Percentiles rank a stretch among this genome's conserved stretches.
Evolutionary conservation across 305 asterid genomes (phyloP).

Genomic region (Solanum hybrid): DNA sequence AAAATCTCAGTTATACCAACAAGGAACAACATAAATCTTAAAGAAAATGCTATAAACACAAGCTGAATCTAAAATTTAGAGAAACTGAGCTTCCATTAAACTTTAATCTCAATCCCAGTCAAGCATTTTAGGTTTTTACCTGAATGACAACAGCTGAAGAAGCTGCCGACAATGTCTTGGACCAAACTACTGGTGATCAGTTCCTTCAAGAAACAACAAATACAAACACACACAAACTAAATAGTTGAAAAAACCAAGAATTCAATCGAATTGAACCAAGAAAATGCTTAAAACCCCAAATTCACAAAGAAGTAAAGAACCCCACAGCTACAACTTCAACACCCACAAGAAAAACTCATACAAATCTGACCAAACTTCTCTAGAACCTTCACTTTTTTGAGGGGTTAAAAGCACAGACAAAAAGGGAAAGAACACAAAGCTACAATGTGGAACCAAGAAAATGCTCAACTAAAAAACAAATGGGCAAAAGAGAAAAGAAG

Average conservation of each 20-base stretch:
- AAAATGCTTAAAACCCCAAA: neutral
- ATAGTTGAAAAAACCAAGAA: neutral
- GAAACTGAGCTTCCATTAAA: neutral
- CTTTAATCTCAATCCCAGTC: neutral
- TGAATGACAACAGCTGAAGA: neutral
- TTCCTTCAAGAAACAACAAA: neutral
- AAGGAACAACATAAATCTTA: neutral
- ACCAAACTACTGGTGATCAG: neutral
- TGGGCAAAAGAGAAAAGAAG: neutral
- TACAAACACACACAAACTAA: neutral
- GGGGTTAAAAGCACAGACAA: neutral
- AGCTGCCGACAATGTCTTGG: neutral
- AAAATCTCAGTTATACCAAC: neutral
- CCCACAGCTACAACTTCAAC: neutral
- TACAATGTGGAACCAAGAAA: neutral
- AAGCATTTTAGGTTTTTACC: neutral
- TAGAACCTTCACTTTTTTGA: neutral
- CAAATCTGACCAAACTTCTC: neutral
- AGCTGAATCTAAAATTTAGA: neutral
- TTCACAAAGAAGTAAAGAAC: neutral
- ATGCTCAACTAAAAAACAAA: neutral
- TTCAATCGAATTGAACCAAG: neutral
- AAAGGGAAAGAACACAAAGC: neutral
- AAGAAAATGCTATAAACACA: neutral
- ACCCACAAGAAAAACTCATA: neutral